Evolutionary conservation across 306 rosid genomes (phyloP).

Genomic region (Prunus armeniaca): DNA sequence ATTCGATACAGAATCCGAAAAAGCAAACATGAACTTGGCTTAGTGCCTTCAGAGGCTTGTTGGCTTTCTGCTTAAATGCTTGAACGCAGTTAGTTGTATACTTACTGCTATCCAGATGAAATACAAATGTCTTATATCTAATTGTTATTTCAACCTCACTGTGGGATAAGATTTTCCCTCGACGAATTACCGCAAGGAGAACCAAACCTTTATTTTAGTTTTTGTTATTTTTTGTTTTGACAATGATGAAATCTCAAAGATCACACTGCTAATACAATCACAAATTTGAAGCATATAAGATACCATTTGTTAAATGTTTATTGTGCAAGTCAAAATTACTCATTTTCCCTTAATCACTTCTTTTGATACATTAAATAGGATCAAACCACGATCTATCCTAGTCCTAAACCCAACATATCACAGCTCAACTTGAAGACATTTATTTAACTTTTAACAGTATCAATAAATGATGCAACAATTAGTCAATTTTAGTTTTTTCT

Average conservation of each 20-base stretch:
- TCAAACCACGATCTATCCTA: background rate
- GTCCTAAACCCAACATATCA: background rate
- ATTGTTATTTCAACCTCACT: background rate
- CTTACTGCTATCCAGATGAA: background rate
- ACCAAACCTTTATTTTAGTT: background rate
- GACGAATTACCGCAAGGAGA: background rate
- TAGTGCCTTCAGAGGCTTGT: background rate
- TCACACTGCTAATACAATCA: background rate
- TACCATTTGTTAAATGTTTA: background rate
- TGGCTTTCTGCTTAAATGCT: background rate
- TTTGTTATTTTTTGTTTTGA: background rate
- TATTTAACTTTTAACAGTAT: background rate
- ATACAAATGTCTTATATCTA: background rate
- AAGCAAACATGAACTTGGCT: background rate
- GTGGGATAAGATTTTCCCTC: background rate
- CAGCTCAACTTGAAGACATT: background rate
- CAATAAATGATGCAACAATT: background rate
- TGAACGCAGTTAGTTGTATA: background rate
- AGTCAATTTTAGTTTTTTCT: background rate
- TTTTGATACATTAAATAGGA: background rate
- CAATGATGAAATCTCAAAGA: background rate
- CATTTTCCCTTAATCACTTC: background rate
- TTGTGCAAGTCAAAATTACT: background rate
- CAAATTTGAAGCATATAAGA: background rate
- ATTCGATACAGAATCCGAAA: background rate